Evolutionary conservation across 2,329 filamentous ascomycete genomes (phyloP).

Genomic region (Fusarium sp.): DNA sequence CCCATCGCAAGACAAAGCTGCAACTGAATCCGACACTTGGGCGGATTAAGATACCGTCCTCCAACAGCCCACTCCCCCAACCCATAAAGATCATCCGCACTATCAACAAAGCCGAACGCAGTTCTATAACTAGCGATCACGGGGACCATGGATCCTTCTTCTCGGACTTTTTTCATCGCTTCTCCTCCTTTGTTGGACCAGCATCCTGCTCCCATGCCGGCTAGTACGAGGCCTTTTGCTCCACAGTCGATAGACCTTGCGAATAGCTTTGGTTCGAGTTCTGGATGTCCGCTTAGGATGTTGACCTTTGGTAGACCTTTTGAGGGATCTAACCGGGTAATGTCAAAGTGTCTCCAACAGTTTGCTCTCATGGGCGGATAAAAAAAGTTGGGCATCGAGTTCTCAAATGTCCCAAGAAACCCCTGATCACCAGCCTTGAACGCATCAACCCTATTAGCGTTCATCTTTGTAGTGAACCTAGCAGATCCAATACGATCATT

Average conservation of each 20-base stretch:
- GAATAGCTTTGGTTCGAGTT: slow-evolving; percentile 57
- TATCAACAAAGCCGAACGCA: slow-evolving; percentile 58
- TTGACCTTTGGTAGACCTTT: slow-evolving; percentile 60
- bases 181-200: slow-evolving; percentile 49
- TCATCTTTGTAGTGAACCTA: slow-evolving; percentile 68
- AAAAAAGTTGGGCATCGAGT: slow-evolving; percentile 67
- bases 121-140: slow-evolving; percentile 60
- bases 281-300: slow-evolving; percentile 63
- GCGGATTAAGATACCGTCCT: slow-evolving; percentile 61
- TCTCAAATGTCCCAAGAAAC: slow-evolving; percentile 66
- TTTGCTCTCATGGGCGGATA: slow-evolving; percentile 59
- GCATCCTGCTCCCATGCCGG: slow-evolving; percentile 62
- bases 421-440: slow-evolving; percentile 68
- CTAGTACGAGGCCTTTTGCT: slow-evolving; percentile 64
- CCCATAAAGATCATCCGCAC: slow-evolving; percentile 9
- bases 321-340: slow-evolving; percentile 35
- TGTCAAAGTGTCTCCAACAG: slow-evolving; percentile 54
- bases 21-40: slow-evolving; percentile 63
- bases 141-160: slow-evolving; percentile 53
- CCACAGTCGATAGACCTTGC: slow-evolving; percentile 56
- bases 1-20: slow-evolving; percentile 47
- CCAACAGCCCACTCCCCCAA: slow-evolving; percentile 45
- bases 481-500: slow-evolving; percentile 67
- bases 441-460: slow-evolving; percentile 69
- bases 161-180: slow-evolving; percentile 53